These are phyloP conservation scores for Schizophyllum commune DNA, from an alignment of 1,284 basidiomycete species.

Conservation along the genomic window DNA sequence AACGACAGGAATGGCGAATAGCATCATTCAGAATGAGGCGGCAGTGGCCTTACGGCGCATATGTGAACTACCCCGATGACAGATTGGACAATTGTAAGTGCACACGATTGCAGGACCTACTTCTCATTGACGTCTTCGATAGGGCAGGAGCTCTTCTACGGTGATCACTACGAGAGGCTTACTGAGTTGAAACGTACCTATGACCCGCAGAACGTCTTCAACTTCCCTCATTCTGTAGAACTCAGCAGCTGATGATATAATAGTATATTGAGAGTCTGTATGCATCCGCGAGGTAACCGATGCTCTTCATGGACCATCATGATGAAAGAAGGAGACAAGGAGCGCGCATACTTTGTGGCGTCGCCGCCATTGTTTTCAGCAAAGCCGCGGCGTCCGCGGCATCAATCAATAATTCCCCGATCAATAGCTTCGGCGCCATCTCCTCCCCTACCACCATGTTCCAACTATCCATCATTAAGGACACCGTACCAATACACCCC, in stretches of 20 bases:
- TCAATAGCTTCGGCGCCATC: background rate
- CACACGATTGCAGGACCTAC: background rate
- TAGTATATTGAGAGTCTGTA: no score
- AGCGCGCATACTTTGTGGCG: background rate
- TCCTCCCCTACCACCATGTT: slow-evolving; percentile 5
- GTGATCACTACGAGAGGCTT: slow-evolving; percentile 15
- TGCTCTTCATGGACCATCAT: no score
- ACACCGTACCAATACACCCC: slow-evolving; percentile 77
- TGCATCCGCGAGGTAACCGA: no score
- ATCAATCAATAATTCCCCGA: background rate
- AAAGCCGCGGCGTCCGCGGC: background rate
- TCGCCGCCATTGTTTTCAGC: background rate
- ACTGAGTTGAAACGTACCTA: slow-evolving; percentile 13
- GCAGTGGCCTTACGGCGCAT: slow-evolving; percentile 33
- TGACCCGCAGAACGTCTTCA: slow-evolving; percentile 17
- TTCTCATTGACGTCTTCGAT: slow-evolving; percentile 1
- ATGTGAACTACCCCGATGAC: slow-evolving; percentile 36
- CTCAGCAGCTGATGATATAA: no score
- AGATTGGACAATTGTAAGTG: slow-evolving; percentile 28
- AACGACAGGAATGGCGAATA: slow-evolving; percentile 18
- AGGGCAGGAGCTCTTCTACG: slow-evolving; percentile 18
- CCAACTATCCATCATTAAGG: slow-evolving; percentile 24
- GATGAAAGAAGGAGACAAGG: background rate
- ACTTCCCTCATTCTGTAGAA: slow-evolving; percentile 10
- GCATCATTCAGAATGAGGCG: slow-evolving; percentile 27